Evolutionary conservation across 495 filamentous ascomycete genomes (phyloP), one percentile per base, ranked within the genome.

Genomic region (Penicillium chermesinum): DNA sequence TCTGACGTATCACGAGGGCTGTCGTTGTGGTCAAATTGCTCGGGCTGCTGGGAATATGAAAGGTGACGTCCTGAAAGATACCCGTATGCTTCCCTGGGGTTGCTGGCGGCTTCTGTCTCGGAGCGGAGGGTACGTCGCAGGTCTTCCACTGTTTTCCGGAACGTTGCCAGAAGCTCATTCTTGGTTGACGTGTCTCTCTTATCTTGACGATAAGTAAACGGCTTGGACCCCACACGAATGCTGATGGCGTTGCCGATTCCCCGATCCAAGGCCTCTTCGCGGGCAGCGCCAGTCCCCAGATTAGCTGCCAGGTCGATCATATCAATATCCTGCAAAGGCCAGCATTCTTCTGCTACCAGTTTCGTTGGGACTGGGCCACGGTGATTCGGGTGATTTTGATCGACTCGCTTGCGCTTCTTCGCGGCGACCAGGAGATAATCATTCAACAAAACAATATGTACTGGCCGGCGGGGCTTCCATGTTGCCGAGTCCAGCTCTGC

Each of bases 401-500:
- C 90, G 2, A 81, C 74, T 45, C 90, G 86, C 62, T 89, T 88
- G 65, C 94, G 95, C 73, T 95, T 95, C 51, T 87, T 82, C 8
- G 87, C 86, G 0, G 94, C 93, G 33, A 99, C 74, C 16, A 99
- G 73, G 6, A 99, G 70, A 60, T 99, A 91, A 58, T 99, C 93
- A 60, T 99, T 99, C 4, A 99, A 76, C 42, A 99, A 70, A 35
- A 96, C 86, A 25, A 97, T 80, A 58, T 93, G 87, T 57, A 96
- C 88, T 13, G 88, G 78, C 14, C 90, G 75, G 41, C 86, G 72
- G 0, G 90, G 80, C 66, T 94, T 95, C 84, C 93, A 97, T 0
- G 93, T 99, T 13, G 93, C 93, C 38, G 91, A 90, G 65, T 99
- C 94, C 43, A 99, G 73, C 72, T 99, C 90, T 32, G 95, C 84